These are phyloP conservation scores for Tagetes patula DNA, from an alignment of 129 eudicot species.

Conservation along the genomic window DNA sequence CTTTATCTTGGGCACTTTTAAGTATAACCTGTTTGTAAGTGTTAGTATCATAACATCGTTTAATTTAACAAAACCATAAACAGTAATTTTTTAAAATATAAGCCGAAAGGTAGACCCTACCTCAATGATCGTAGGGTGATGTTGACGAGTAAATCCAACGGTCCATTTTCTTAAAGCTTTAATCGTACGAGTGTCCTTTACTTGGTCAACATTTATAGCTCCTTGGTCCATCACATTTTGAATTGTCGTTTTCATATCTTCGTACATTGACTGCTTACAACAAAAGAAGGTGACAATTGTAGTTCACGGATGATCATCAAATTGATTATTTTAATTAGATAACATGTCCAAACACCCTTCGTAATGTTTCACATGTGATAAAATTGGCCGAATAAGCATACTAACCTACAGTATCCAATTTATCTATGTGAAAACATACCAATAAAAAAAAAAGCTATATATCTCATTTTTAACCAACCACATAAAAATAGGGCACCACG, in stretches of 20 bases:
- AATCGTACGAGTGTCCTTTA: constrained; percentile 20
- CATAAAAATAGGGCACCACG: too few species aligned
- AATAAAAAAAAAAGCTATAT: too few species aligned
- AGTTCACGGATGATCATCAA: background rate
- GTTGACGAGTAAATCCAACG: constrained; percentile 47
- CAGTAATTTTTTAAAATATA: background rate
- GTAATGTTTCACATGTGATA: too few species aligned
- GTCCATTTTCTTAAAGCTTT: constrained; percentile 57
- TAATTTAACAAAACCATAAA: background rate
- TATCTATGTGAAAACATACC: too few species aligned
- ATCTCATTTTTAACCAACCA: too few species aligned
- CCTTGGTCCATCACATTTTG: constrained; percentile 56
- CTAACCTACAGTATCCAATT: too few species aligned
- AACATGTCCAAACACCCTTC: too few species aligned
- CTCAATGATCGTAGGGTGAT: constrained; percentile 78
- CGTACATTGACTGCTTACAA: constrained; percentile 36
- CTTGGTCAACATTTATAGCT: constrained; percentile 24
- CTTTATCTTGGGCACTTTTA: constrained; percentile 38
- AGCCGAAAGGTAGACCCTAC: constrained; percentile 28
- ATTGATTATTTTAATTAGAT: too few species aligned
- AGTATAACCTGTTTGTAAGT: constrained; percentile 46
- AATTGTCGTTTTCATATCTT: constrained; percentile 42
- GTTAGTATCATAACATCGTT: background rate
- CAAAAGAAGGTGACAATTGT: background rate
- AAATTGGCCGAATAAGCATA: too few species aligned